A percentile compares a stretch with the other conserved stretches of the same genome.
These are phyloP conservation scores for Talaromyces sp. DNA, from an alignment of 2,329 filamentous ascomycete genomes.

Conservation along the genomic window DNA sequence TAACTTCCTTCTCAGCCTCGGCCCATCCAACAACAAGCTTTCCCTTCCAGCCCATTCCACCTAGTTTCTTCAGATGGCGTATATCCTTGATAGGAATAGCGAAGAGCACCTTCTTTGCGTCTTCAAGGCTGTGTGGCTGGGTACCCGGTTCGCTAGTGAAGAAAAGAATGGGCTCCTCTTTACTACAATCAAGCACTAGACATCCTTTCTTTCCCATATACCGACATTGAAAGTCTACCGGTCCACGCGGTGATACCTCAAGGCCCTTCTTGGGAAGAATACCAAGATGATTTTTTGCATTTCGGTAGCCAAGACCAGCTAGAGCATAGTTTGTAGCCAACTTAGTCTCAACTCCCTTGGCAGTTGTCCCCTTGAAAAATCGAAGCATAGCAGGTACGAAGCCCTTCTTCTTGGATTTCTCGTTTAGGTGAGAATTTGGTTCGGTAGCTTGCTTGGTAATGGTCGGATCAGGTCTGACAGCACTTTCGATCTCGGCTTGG, in stretches of 20 bases:
- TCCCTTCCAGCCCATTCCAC: constrained; percentile 79
- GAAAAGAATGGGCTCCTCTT: constrained; percentile 49
- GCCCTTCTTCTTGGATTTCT: constrained; percentile 19
- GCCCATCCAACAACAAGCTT: constrained; percentile 81
- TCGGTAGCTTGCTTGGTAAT: constrained; percentile 1
- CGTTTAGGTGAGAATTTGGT: neutral
- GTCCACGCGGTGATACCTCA: constrained; percentile 54
- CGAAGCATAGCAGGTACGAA: constrained; percentile 54
- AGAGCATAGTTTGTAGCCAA: constrained; percentile 68
- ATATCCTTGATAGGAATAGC: constrained; percentile 69
- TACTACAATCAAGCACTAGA: constrained; percentile 57
- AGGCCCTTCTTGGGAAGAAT: constrained; percentile 55
- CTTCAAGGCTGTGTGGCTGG: constrained; percentile 47
- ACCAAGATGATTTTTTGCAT: constrained; percentile 68
- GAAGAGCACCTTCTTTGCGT: constrained; percentile 57
- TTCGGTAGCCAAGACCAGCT: constrained; percentile 57
- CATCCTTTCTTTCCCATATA: constrained; percentile 69
- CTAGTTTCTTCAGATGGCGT: constrained; percentile 70
- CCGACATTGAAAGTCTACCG: constrained; percentile 71
- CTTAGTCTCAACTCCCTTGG: constrained; percentile 68
- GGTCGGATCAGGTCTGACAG: constrained; percentile 52
- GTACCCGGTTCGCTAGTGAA: constrained; percentile 53
- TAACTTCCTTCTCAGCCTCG: constrained; percentile 63
- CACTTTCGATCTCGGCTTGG: constrained; percentile 62
- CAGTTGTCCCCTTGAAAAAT: constrained; percentile 67